Evolutionary conservation across 2,329 filamentous ascomycete species (phyloP).

Genomic region (Fusarium sublunatum): DNA sequence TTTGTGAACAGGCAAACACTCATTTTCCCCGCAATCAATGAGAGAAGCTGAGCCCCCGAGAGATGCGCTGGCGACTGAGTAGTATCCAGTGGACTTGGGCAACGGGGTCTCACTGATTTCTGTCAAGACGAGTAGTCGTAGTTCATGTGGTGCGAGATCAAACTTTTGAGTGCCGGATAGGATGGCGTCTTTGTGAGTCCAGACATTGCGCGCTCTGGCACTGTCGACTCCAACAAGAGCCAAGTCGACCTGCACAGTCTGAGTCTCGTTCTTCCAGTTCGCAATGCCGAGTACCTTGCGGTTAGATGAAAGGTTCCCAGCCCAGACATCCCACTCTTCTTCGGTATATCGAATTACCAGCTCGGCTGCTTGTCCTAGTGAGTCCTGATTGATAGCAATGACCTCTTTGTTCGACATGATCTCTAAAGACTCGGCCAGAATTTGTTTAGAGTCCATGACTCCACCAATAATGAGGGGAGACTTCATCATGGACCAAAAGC

Average conservation of each 20-base stretch:
- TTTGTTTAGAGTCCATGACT: constrained; percentile 53
- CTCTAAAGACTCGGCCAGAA: constrained; percentile 54
- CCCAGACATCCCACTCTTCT: constrained; percentile 64
- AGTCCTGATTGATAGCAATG: constrained; percentile 69
- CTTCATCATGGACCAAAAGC: constrained; percentile 64
- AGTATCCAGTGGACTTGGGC: constrained; percentile 51
- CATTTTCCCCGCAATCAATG: constrained; percentile 50
- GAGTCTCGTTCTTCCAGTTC: constrained; percentile 61
- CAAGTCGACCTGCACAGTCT: constrained; percentile 57
- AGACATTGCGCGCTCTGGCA: constrained; percentile 55
- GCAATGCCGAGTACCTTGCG: constrained; percentile 59
- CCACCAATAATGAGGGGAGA: constrained; percentile 62
- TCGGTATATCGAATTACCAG: constrained; percentile 61
- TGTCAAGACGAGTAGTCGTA: constrained; percentile 54
- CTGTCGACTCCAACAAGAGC: constrained; percentile 53
- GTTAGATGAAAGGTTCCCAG: constrained; percentile 57
- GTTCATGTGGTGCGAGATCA: constrained; percentile 53
- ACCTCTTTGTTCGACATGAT: constrained; percentile 64
- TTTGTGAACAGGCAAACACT: constrained; percentile 57
- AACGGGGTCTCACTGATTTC: constrained; percentile 45
- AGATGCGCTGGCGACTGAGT: constrained; percentile 53
- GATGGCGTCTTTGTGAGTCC: constrained; percentile 51
- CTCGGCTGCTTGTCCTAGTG: constrained; percentile 62
- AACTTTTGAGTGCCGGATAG: constrained; percentile 50
- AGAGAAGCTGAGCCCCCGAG: constrained; percentile 51